Evolutionary conservation across 306 rosid genomes (phyloP), one percentile per base, ranked within the genome.

Genomic region (Fragaria vesca): DNA sequence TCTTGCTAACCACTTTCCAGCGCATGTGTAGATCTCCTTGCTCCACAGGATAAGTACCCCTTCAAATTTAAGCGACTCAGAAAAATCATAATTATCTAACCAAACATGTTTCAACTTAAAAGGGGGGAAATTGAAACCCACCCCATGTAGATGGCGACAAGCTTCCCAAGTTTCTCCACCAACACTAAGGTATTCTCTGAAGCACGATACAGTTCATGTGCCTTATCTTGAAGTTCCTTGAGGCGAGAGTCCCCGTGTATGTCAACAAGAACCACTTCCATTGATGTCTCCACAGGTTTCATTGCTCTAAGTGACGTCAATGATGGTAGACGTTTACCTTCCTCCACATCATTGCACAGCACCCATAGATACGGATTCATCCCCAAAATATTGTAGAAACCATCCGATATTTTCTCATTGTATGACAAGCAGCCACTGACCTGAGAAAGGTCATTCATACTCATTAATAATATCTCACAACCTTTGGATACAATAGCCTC

Each of bases 341-440:
- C 91, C 68, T 90, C 96, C 42, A 32, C 69, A 16, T 89, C 93
- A 83, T 93, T 95, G 90, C 99, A 93, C 96, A 93, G 88, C 79
- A 85, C 83, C 99, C 99, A 95, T 17, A 95, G 81, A 88, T 93
- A 91, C 51, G 99, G 99, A 81, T 95, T 95, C 97, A 95, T 93
- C 78, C 99, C 99, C 89, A 89, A 71, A 54, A 95, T 93, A 84
- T 90, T 93, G 74, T 91, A 95, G 88, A 95, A 95, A 48, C 99
- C 97, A 76, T 95, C 99, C 5, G 91, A 87, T 81, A 95, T 95
- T 86, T 91, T 93, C 72, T 95, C 99, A 11, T 90, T 79, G 85
- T 95, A 95, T 1, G 99, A 95, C 84, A 95, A 88, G 80, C 97
- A 87, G 48, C 99, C 99, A 86, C 90, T 95, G 43, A 87, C 96